Evolutionary conservation across 1,284 basidiomycete genomes (phyloP).

Genomic region (Naganishia albida): DNA sequence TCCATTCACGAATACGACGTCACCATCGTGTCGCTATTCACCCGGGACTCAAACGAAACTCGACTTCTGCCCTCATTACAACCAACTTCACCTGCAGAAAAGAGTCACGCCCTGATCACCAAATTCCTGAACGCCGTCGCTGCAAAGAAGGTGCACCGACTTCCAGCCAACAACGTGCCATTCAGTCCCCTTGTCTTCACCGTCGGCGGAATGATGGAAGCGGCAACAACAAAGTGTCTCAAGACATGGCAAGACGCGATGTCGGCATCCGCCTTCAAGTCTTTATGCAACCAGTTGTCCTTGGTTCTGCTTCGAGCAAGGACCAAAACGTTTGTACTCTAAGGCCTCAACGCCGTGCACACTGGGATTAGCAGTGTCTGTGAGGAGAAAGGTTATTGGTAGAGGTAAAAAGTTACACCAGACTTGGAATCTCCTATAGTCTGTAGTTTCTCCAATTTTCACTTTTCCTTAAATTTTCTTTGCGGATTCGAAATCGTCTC

Average conservation of each 20-base stretch:
- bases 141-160: neutral
- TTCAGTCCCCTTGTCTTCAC: conserved; percentile 14
- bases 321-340: conserved; percentile 12
- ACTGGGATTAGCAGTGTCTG: too few species aligned
- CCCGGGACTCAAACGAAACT: neutral
- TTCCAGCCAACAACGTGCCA: neutral
- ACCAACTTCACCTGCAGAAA: conserved; percentile 1
- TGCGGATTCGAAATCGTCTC: too few species aligned
- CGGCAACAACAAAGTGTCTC: neutral
- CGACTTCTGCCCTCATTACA: neutral
- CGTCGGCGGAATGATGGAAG: conserved; percentile 19
- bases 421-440: too few species aligned
- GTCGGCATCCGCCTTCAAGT: conserved; percentile 4
- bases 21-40: conserved; percentile 1
- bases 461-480: too few species aligned
- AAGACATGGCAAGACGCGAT: conserved; percentile 6
- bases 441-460: too few species aligned
- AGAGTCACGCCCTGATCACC: neutral
- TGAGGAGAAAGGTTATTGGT: too few species aligned
- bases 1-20: conserved; percentile 12
- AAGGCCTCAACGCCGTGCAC: too few species aligned
- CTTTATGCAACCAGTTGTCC: neutral
- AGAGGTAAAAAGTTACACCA: too few species aligned
- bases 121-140: neutral
- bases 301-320: neutral